Conservation (phyloP, 306 rosid genomes). For the Luffa aegyptiaca region DNA sequence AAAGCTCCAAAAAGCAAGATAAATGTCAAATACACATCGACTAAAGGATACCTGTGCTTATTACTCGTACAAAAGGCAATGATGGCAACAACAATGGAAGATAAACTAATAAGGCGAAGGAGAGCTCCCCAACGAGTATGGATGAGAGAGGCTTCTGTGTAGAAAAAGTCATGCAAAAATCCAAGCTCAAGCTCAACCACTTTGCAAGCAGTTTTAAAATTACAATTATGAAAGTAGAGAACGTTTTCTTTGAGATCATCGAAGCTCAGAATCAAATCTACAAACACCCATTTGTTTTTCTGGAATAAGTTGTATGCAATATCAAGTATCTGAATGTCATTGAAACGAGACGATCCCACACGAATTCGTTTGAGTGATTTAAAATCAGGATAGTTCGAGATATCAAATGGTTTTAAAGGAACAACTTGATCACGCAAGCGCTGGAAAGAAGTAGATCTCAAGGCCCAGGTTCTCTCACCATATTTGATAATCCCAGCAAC, state of each 20-base stretch:
- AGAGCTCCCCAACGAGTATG: conserved; percentile 3
- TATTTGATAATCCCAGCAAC: neutral
- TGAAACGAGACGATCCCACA: no score
- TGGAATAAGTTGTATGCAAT: conserved; percentile 16
- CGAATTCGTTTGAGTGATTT: no score
- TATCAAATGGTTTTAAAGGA: no score
- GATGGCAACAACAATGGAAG: neutral
- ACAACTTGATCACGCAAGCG: neutral
- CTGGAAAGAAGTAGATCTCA: neutral
- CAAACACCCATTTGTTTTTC: conserved; percentile 20
- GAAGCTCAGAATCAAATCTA: conserved; percentile 29
- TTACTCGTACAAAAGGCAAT: neutral
- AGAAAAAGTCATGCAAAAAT: conserved; percentile 26
- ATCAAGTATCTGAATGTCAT: neutral
- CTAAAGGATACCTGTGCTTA: neutral
- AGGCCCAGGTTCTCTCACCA: neutral
- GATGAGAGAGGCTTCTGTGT: conserved; percentile 28
- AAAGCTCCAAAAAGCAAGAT: conserved; percentile 1
- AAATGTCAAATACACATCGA: neutral
- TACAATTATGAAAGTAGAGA: neutral
- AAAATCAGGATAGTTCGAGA: no score
- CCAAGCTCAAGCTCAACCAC: conserved; percentile 39
- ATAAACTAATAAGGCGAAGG: neutral
- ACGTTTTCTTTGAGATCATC: conserved; percentile 17
- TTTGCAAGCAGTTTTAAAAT: conserved; percentile 7